Evolutionary conservation across 495 filamentous ascomycete species (phyloP).

Genomic region (Thozetella sp.): DNA sequence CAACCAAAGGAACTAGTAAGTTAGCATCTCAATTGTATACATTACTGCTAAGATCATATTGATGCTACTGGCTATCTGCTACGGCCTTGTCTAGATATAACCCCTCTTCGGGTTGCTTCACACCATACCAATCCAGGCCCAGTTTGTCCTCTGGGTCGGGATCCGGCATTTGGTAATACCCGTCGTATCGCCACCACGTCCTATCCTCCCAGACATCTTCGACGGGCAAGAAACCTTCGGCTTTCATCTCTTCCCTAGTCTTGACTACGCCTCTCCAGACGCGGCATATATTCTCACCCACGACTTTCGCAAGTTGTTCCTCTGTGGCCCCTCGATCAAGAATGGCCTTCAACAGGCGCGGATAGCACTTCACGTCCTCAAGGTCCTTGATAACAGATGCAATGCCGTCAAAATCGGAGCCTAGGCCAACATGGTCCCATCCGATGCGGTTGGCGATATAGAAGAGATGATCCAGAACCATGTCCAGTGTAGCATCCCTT

Average conservation of each 20-base stretch:
- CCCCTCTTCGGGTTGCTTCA: neutral
- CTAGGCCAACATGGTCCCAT: conserved; percentile 67
- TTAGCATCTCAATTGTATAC: no score
- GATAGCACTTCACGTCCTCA: conserved; percentile 76
- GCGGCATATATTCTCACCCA: conserved; percentile 65
- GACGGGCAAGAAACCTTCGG: conserved; percentile 29
- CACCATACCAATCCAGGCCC: neutral
- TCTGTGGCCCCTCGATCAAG: conserved; percentile 62
- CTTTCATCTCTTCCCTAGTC: conserved; percentile 56
- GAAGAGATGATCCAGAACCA: conserved; percentile 70
- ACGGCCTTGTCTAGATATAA: no score
- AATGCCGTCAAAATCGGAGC: conserved; percentile 68
- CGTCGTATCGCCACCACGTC: neutral
- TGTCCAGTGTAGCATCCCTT: conserved; percentile 59
- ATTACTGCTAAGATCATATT: no score
- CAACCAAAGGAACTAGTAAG: no score
- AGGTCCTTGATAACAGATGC: conserved; percentile 52
- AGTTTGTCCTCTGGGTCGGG: neutral
- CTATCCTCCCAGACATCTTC: neutral
- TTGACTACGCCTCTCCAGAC: conserved; percentile 67
- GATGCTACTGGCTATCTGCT: no score
- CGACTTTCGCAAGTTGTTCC: conserved; percentile 58
- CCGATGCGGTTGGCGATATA: conserved; percentile 65
- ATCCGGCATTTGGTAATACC: neutral
- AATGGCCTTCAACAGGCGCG: conserved; percentile 69